A percentile compares a stretch with the other conserved stretches of the same genome.
phyloP scores from a whole-genome alignment of 768 basidiomycete genomes.

The Macrolepiota fuliginosa region DNA sequence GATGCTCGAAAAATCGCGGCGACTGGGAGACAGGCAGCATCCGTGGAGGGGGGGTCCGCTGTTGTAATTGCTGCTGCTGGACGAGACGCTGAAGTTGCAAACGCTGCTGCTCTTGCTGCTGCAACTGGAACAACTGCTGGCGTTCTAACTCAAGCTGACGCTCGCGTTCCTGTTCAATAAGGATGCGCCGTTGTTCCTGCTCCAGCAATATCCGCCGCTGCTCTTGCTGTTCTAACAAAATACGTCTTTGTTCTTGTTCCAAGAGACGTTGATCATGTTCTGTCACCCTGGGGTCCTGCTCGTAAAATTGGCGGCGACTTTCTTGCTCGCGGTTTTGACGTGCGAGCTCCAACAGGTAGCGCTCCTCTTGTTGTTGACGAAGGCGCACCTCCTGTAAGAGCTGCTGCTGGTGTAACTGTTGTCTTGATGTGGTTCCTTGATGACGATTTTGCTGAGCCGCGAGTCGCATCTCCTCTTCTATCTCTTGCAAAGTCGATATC shows the following conservation, averaged over 20 bases:
- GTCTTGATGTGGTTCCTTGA: constrained; percentile 11
- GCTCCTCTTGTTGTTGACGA: constrained; percentile 29
- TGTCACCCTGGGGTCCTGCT: constrained; percentile 5
- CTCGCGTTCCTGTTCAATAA: constrained; percentile 14
- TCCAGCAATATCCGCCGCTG: constrained; percentile 3
- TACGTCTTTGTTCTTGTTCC: constrained; percentile 6
- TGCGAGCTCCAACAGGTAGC: constrained; percentile 5
- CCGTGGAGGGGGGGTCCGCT: constrained; percentile 67
- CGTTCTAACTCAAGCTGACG: constrained; percentile 18
- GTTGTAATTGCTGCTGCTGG: constrained; percentile 45
- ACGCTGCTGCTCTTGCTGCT: constrained; percentile 44
- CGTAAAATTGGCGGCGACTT: constrained; percentile 6
- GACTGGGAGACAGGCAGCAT: constrained; percentile 75
- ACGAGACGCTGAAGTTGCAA: constrained; percentile 50
- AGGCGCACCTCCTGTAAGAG: constrained; percentile 23
- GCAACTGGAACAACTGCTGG: constrained; percentile 25
- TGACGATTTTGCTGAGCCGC: constrained; percentile 42
- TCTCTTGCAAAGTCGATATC: constrained; percentile 69
- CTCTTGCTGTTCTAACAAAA: constrained; percentile 3
- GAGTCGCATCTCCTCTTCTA: constrained; percentile 81
- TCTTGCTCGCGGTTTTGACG: constrained; percentile 3
- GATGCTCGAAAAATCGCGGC: constrained; percentile 75
- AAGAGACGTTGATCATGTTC: constrained; percentile 9
- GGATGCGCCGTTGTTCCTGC: neutral
- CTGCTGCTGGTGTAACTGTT: constrained; percentile 19